Percentiles rank a stretch among this genome's conserved stretches.
phyloP scores from a whole-genome alignment of 768 basidiomycete genomes.

The Amanita rubescens region DNA sequence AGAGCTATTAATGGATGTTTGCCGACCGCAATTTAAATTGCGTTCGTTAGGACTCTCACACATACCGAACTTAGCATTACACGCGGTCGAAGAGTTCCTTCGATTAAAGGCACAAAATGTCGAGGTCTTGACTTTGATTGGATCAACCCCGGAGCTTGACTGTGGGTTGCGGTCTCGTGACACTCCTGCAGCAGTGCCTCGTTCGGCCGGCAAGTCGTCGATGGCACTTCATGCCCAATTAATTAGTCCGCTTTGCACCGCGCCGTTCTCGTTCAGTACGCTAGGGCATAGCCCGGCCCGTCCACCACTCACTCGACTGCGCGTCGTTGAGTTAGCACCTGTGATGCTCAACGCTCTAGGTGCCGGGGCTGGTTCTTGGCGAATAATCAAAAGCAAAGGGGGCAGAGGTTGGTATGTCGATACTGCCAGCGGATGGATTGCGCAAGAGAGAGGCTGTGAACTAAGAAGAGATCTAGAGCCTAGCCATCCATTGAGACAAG shows the following conservation, averaged over 20 bases:
- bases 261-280: slow-evolving; percentile 65
- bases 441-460: slow-evolving; percentile 32
- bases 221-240: slow-evolving; percentile 69
- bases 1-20: slow-evolving; percentile 41
- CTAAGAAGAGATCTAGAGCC: slow-evolving; percentile 51
- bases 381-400: slow-evolving; percentile 86
- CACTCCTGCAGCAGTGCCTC: slow-evolving; percentile 22
- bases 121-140: slow-evolving; percentile 78
- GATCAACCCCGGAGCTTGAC: slow-evolving; percentile 71
- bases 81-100: slow-evolving; percentile 62
- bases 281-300: slow-evolving; percentile 23
- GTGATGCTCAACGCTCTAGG: slow-evolving; percentile 66
- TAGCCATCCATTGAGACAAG: slow-evolving; percentile 61
- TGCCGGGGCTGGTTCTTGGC: slow-evolving; percentile 78
- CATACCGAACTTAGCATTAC: slow-evolving; percentile 64
- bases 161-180: slow-evolving; percentile 36
- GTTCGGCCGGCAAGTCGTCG: slow-evolving; percentile 61
- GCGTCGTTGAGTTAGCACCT: slow-evolving; percentile 82
- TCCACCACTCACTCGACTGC: slow-evolving; percentile 58
- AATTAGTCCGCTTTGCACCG: slow-evolving; percentile 72
- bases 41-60: slow-evolving; percentile 89
- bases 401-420: slow-evolving; percentile 95
- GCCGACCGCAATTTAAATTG: slow-evolving; percentile 61
- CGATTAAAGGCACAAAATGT: slow-evolving; percentile 60
- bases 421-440: slow-evolving; percentile 76